Conservation (phyloP, 2,329 filamentous ascomycete species). For the Fusarium devonianum region DNA sequence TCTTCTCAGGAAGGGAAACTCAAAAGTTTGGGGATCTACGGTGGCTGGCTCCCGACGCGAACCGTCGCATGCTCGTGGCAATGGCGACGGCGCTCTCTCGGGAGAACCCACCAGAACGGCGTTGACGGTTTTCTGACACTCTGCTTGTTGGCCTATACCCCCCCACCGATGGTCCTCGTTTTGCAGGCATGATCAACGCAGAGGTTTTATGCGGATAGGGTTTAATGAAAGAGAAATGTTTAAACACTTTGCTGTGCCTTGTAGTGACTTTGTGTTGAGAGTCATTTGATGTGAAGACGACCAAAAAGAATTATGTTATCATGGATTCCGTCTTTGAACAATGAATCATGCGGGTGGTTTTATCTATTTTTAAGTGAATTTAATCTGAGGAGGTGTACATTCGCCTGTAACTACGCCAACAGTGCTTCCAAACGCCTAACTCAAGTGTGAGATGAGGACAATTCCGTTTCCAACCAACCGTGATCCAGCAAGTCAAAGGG, state of each 20-base stretch:
- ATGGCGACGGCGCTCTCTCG: conserved; percentile 34
- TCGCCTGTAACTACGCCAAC: conserved; percentile 15
- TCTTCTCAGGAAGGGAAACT: conserved; percentile 47
- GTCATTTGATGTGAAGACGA: no score
- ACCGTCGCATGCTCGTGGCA: conserved; percentile 32
- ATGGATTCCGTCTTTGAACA: no score
- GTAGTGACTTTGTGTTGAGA: not conserved
- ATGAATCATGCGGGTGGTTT: no score
- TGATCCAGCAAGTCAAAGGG: not conserved
- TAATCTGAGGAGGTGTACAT: no score
- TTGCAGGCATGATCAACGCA: conserved; percentile 48
- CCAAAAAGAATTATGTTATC: no score
- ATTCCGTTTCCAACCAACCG: not conserved
- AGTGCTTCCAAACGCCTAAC: conserved; percentile 13
- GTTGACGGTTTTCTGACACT: conserved; percentile 52
- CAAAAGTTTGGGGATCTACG: conserved; percentile 46
- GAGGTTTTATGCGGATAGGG: conserved; percentile 47
- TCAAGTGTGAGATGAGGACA: not conserved
- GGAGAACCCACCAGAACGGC: conserved; percentile 47
- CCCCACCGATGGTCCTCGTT: conserved; percentile 45
- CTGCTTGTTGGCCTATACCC: conserved; percentile 54
- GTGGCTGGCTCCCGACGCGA: conserved; percentile 39
- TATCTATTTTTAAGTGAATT: no score
- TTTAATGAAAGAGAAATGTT: conserved; percentile 47
- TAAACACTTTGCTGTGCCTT: conserved; percentile 6